These are phyloP conservation scores for Pichia ethanolica DNA, from an alignment of 805 yeast genomes.

Conservation along the genomic window DNA sequence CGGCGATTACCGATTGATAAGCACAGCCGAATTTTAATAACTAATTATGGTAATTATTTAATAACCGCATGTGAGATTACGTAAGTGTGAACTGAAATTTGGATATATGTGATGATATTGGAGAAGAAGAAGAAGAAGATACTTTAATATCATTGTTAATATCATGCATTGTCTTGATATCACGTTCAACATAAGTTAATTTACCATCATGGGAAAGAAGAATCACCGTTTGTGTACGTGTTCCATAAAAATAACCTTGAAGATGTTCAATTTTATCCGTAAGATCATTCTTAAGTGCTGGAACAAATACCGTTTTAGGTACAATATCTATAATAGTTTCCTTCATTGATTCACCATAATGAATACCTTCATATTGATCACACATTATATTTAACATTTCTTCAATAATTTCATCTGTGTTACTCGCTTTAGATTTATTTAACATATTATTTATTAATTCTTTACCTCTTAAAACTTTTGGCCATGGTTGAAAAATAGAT, in stretches of 20 bases:
- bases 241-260: conserved; percentile 6
- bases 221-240: conserved; percentile 12
- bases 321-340: neutral
- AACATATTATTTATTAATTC: conserved; percentile 45
- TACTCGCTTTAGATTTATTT: neutral
- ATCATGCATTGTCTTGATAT: no score
- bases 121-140: no score
- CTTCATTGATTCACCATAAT: neutral
- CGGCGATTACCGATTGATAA: no score
- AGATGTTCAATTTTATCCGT: neutral
- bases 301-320: conserved; percentile 7
- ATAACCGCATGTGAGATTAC: no score
- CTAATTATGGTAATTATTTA: no score
- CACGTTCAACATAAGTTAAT: neutral
- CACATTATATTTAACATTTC: conserved; percentile 36
- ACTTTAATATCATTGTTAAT: neutral
- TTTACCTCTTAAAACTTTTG: conserved; percentile 59
- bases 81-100: no score
- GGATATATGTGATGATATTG: no score
- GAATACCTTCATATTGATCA: neutral
- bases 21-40: no score
- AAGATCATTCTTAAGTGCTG: conserved; percentile 1
- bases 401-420: conserved; percentile 7
- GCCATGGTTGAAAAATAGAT: conserved; percentile 64
- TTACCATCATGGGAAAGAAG: conserved; percentile 1